These are phyloP conservation scores for Leishmania turanica DNA, from an alignment of 208 protist genomes.

Conservation along the genomic window DNA sequence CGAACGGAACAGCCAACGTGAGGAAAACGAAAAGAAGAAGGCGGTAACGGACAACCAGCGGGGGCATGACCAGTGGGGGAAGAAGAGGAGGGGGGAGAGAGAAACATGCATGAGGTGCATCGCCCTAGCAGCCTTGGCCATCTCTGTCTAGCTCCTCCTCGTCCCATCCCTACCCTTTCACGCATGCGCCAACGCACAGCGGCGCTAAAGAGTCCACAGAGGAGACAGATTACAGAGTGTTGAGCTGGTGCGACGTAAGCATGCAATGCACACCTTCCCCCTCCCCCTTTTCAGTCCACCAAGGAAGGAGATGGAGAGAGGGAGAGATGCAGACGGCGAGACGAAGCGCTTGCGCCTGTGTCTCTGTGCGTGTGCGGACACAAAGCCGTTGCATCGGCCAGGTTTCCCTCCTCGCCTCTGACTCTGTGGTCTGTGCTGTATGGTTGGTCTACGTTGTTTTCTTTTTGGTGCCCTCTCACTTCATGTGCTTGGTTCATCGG, in stretches of 20 bases:
- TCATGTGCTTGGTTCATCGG: not conserved
- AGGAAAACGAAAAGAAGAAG: not conserved
- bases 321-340: not conserved
- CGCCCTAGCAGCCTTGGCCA: not conserved
- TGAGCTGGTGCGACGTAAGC: not conserved
- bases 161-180: not conserved
- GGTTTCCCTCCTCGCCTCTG: not conserved
- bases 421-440: not conserved
- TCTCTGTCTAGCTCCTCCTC: not conserved
- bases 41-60: not conserved
- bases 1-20: constrained; percentile 3
- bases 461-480: not conserved
- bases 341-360: not conserved
- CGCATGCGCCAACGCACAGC: not conserved
- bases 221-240: not conserved
- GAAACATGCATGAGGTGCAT: not conserved
- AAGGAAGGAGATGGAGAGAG: not conserved
- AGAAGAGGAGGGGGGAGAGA: not conserved
- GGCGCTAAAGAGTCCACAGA: not conserved
- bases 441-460: too few species aligned
- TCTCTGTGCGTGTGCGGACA: not conserved
- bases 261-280: not conserved
- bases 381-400: not conserved
- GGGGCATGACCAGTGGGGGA: not conserved
- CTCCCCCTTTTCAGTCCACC: not conserved